Percentiles rank a stretch among this genome's conserved stretches.
Conservation (phyloP, 2,329 filamentous ascomycete genomes). For the Alternaria burnsii region DNA sequence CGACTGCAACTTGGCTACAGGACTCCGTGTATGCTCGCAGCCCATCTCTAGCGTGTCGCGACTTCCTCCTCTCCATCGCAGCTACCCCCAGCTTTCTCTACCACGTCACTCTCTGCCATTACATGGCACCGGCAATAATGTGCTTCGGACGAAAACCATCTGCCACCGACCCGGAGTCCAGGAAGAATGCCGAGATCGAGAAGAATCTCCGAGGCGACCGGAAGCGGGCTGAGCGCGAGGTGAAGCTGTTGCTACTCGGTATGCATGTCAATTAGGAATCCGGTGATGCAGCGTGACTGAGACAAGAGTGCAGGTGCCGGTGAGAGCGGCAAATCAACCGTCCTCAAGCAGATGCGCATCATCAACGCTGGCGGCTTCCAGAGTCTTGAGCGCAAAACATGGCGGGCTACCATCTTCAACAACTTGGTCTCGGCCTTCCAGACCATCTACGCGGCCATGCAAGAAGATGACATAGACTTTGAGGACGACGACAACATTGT, state of each 20-base stretch:
- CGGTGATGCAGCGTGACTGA: slow-evolving; percentile 32
- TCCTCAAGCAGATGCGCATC: slow-evolving; percentile 98
- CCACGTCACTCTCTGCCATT: slow-evolving; percentile 11
- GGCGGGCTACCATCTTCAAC: slow-evolving; percentile 93
- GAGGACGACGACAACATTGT: slow-evolving; percentile 82
- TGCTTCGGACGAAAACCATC: slow-evolving; percentile 61
- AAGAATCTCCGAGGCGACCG: slow-evolving; percentile 85
- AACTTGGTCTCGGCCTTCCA: slow-evolving; percentile 94
- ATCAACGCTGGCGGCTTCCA: slow-evolving; percentile 94
- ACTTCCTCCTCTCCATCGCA: slow-evolving; percentile 10
- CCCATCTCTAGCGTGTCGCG: slow-evolving; percentile 11
- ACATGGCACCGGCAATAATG: slow-evolving; percentile 57
- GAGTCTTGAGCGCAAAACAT: slow-evolving; percentile 88
- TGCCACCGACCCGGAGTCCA: slow-evolving; percentile 57
- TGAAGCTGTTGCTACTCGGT: slow-evolving; percentile 95
- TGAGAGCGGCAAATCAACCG: slow-evolving; percentile 94
- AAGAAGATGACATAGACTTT: slow-evolving; percentile 81
- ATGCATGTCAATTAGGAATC: slow-evolving; percentile 49
- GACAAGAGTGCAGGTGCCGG: slow-evolving; percentile 75
- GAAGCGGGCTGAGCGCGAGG: slow-evolving; percentile 83
- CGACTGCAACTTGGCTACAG: slow-evolving; percentile 7
- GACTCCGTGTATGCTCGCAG: slow-evolving; percentile 10
- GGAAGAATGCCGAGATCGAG: slow-evolving; percentile 77
- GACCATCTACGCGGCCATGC: slow-evolving; percentile 89
- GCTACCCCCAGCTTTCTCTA: slow-evolving; percentile 8